Base-by-base conservation (phyloP, 75 land plant species). In the Pinus albicaulis region DNA sequence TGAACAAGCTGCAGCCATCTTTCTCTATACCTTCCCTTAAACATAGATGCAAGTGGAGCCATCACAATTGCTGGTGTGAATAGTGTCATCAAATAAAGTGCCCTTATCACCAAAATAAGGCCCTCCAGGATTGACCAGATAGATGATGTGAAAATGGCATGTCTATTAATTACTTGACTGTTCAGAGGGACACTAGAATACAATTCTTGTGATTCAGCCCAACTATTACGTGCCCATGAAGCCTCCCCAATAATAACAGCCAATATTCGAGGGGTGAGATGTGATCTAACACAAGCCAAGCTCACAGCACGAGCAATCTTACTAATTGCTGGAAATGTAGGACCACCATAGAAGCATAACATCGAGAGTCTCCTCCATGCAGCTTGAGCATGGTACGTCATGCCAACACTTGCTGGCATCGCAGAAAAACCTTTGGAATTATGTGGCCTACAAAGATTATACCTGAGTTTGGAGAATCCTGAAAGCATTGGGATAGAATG, bases 11-110 rank as follows among this genome's bases (percentile, higher is more conserved):
- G 65, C 34, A 94, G 79, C 97, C 97, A 94, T 41, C 57, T 59
- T 72, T 83, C 77, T 34, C 95, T 84, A 66, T 78, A 90, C 57
- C 75, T 71, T 7, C 58, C 56, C 36, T 86, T 87, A 58, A 81
- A 82, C 5, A 75, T 73, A 76, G 88, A 88, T 10, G 88, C 91
- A 81, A 94, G 83, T 15, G 93, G 95, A 74, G 95, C 89, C 76
- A 82, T 82, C 12, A 79, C 53, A 36, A 92, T 74, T 34, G 83
- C 89, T 34, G 98, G 98, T 7, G 86, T 81, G 77, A 94, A 92
- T 38, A 92, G 56, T 72, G 81, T 22, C 19, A 84, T 56, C 55
- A 94, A 71, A 64, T 89, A 89, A 2, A 83, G 31, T n/a, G 85
- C 80, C 71, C 98, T 65, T 11, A 88, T 17, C 12, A 88, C 13